Base-by-base conservation (phyloP, 441 rosid genomes). In the Biscutella laevigata region DNA sequence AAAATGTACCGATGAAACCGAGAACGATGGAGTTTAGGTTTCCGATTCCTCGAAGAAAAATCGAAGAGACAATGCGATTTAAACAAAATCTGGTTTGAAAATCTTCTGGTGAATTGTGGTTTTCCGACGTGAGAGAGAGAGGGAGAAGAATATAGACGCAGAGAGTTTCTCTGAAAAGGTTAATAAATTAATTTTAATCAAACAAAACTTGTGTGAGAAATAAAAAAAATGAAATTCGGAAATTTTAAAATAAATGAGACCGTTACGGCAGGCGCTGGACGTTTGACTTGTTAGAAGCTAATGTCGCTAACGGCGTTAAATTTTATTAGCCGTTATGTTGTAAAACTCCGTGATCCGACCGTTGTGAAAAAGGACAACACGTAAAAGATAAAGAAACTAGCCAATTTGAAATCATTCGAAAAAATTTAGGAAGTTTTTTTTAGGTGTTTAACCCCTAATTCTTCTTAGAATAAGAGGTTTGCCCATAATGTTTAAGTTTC, bases 291-390 rank as follows among this genome's bases (percentile, higher is more conserved):
- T 52, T 38, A 66, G 32, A 15, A 46, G 37, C 49, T 12, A 10
- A n/a, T 2, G 24, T 11, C 19, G 14, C 6, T 39, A 20, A 53
- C 69, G 69, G 33, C 57, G 69, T 64, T 56, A 53, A 17, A 0
- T 28, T 8, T 53, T 38, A 29, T 17, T 17, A 66, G 42, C 70
- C 70, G 70, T 66, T 59, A 45, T 44, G 38, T 32, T 59, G 66
- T 22, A 11, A 51, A 38, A 45, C 20, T 66, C 65, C 70, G 70
- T 66, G 61, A 66, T 66, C 70, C 70, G 65, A 66, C 71, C 71
- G 71, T 66, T 66, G 71, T 17, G 64, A 45, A 52, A 49, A 65
- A 50, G 36, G 61, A 53, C 56, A 66, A 51, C 36, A 58, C 53
- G 37, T 24, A 21, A 22, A 33, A 62, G 20, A 13, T 37, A 55